Evolutionary conservation across 192 early-diverging fungal genomes (phyloP).

Genomic region (Jimgerdemannia lactiflua): DNA sequence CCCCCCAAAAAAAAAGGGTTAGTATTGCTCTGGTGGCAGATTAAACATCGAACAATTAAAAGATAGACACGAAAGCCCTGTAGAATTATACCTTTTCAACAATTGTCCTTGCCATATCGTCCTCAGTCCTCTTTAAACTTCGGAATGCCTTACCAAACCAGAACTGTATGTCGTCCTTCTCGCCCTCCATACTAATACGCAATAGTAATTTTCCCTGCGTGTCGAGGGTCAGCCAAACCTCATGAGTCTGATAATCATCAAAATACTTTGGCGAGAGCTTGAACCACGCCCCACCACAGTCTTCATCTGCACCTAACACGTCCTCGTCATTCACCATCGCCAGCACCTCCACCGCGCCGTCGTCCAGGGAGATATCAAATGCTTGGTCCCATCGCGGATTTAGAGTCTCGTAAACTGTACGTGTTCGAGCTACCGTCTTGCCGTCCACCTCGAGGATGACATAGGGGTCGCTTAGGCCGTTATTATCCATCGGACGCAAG

Average conservation of each 20-base stretch:
- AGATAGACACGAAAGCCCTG: background rate
- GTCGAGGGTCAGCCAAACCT: slow-evolving; percentile 65
- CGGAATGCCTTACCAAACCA: slow-evolving; percentile 80
- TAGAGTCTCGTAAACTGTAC: slow-evolving; percentile 59
- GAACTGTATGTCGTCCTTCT: slow-evolving; percentile 79
- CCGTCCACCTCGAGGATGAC: slow-evolving; percentile 55
- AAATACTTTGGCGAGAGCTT: slow-evolving; percentile 50
- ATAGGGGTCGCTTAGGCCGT: slow-evolving; percentile 61
- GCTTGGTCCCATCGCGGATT: slow-evolving; percentile 84
- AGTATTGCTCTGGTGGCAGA: background rate
- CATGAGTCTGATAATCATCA: slow-evolving; percentile 62
- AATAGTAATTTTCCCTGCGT: slow-evolving; percentile 65
- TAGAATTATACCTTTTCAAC: slow-evolving; percentile 54
- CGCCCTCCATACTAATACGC: slow-evolving; percentile 74
- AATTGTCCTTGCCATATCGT: slow-evolving; percentile 66
- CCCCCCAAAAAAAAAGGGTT: slow-evolving; percentile 7
- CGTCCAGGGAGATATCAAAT: slow-evolving; percentile 61
- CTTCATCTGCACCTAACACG: slow-evolving; percentile 47
- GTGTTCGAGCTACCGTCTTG: slow-evolving; percentile 46
- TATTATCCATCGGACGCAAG: slow-evolving; percentile 56
- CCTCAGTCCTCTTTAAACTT: slow-evolving; percentile 60
- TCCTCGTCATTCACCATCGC: slow-evolving; percentile 53
- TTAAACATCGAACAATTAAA: no score
- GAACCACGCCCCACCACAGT: slow-evolving; percentile 62
- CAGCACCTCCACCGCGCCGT: slow-evolving; percentile 39